These are phyloP conservation scores for Aspergillus pseudonomiae DNA, from an alignment of 2,329 filamentous ascomycete species.

Conservation along the genomic window DNA sequence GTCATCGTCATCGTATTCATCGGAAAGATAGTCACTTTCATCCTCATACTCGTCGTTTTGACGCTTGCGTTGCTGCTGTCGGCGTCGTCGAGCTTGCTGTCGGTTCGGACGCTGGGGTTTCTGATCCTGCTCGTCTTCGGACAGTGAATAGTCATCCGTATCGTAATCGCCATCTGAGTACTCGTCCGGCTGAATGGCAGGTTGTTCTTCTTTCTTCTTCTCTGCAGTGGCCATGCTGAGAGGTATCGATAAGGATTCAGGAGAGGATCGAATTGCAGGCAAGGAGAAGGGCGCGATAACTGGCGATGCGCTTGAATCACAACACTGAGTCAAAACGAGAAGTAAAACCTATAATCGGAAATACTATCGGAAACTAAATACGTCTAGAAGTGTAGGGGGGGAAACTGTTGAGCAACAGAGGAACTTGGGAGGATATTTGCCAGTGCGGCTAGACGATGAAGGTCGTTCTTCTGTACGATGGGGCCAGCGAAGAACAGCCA, in stretches of 20 bases:
- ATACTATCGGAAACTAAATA: not conserved
- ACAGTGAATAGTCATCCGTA: slow-evolving; percentile 32
- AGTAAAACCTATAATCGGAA: not conserved
- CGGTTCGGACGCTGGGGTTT: slow-evolving; percentile 18
- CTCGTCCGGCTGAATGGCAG: slow-evolving; percentile 30
- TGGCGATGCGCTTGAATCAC: not conserved
- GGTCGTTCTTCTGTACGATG: not conserved
- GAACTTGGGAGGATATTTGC: not conserved
- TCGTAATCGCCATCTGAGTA: slow-evolving; percentile 29
- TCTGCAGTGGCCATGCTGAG: slow-evolving; percentile 32
- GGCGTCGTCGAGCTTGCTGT: slow-evolving; percentile 22
- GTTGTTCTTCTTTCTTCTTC: slow-evolving; percentile 31
- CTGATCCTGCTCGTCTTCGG: slow-evolving; percentile 27
- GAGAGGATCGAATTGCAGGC: not conserved
- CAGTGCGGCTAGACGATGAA: not conserved
- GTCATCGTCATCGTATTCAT: slow-evolving; percentile 35
- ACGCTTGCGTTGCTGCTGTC: slow-evolving; percentile 25
- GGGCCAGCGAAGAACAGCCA: slow-evolving; percentile 1
- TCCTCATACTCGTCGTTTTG: slow-evolving; percentile 34
- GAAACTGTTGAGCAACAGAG: not conserved
- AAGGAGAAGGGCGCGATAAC: not conserved
- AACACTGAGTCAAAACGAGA: not conserved
- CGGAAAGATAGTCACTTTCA: slow-evolving; percentile 34
- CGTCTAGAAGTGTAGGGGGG: not conserved
- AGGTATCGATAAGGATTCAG: not conserved